Conservation (phyloP, 2,329 filamentous ascomycete species). For the Sphaerulina musiva region DNA sequence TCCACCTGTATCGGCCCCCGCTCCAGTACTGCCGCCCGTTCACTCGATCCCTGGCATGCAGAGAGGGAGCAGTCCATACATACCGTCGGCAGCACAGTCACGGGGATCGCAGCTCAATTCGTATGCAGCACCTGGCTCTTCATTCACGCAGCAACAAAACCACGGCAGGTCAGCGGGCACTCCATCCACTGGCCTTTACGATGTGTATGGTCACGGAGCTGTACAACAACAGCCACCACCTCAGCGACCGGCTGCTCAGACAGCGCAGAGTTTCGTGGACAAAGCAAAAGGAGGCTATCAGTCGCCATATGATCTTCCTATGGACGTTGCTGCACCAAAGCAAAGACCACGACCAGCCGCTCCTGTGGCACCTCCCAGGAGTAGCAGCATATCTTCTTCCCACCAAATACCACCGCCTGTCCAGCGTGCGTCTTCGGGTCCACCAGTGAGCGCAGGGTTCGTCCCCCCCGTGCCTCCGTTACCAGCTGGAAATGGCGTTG, state of each 20-base stretch:
- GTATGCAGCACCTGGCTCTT: slow-evolving; percentile 21
- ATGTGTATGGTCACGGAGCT: slow-evolving; percentile 26
- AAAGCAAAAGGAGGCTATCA: slow-evolving; percentile 87
- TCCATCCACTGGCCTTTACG: slow-evolving; percentile 30
- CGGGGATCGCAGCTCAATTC: slow-evolving; percentile 11
- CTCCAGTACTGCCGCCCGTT: slow-evolving; percentile 5
- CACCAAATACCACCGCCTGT: slow-evolving; percentile 8
- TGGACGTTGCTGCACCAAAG: slow-evolving; percentile 72
- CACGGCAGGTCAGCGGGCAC: slow-evolving; percentile 30
- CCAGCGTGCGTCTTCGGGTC: slow-evolving; percentile 9
- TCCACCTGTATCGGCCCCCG: slow-evolving; percentile 6
- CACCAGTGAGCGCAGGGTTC: slow-evolving; percentile 34
- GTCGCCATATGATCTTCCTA: slow-evolving; percentile 90
- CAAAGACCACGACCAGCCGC: slow-evolving; percentile 38
- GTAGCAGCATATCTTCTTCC: slow-evolving; percentile 45
- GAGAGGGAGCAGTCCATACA: slow-evolving; percentile 16
- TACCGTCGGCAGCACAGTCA: slow-evolving; percentile 11
- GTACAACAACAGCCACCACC: slow-evolving; percentile 30
- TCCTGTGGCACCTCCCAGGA: slow-evolving; percentile 52
- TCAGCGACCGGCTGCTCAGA: slow-evolving; percentile 45
- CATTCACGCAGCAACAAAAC: slow-evolving; percentile 20
- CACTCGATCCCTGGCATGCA: slow-evolving; percentile 9
- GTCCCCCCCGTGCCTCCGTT: slow-evolving; percentile 12
- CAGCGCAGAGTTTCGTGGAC: slow-evolving; percentile 73
- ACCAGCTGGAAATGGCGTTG: slow-evolving; percentile 8